phyloP scores from a whole-genome alignment of 441 rosid species.

The Capsella rubella region DNA sequence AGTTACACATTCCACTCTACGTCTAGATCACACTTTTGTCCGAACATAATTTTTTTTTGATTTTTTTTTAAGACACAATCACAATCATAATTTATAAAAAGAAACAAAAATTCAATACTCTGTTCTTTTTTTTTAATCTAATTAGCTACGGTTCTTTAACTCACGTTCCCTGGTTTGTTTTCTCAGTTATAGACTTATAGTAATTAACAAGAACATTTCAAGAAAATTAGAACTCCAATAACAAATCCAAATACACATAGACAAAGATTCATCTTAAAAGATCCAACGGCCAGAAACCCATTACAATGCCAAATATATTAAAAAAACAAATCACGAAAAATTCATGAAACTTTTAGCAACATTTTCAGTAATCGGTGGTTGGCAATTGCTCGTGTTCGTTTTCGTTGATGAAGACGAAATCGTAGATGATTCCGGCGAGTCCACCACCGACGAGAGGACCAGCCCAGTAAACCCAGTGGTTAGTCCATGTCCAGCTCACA shows the following conservation, averaged over 20 bases:
- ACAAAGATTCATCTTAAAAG: slow-evolving; percentile 37
- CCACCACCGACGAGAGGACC: slow-evolving; percentile 90
- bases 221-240: slow-evolving; percentile 34
- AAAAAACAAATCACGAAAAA: slow-evolving; percentile 32
- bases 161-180: slow-evolving; percentile 33
- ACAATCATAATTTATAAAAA: too few species aligned
- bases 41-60: too few species aligned
- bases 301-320: slow-evolving; percentile 13
- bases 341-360: background rate
- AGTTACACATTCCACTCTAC: background rate
- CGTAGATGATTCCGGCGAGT: slow-evolving; percentile 76
- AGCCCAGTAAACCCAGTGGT: slow-evolving; percentile 94
- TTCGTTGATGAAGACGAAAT: slow-evolving; percentile 60
- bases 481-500: slow-evolving; percentile 85
- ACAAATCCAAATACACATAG: slow-evolving; percentile 35
- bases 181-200: slow-evolving; percentile 1
- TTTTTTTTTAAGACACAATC: too few species aligned
- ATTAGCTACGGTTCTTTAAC: background rate
- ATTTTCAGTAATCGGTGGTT: slow-evolving; percentile 60
- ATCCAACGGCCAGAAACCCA: slow-evolving; percentile 41
- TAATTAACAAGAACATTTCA: slow-evolving; percentile 5
- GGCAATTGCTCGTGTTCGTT: slow-evolving; percentile 60
- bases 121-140: background rate
- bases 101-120: too few species aligned
- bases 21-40: background rate